Base-by-base conservation (phyloP, 768 basidiomycete genomes). In the Phanerodontia chrysosporium region DNA sequence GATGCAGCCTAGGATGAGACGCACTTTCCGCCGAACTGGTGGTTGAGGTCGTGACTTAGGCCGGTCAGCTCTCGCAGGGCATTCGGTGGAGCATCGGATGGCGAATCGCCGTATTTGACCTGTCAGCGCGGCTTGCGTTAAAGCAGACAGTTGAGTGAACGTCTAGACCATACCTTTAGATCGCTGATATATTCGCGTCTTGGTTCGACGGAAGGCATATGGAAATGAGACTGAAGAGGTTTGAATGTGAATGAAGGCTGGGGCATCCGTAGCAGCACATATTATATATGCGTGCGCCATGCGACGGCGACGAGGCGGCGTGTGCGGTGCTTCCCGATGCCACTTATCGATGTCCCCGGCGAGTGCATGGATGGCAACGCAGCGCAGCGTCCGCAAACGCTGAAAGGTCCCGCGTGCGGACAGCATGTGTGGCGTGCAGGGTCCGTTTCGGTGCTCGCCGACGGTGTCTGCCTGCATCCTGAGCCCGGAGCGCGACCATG, bases 91-190 rank as follows among this genome's bases (percentile, higher is more conserved):
- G 39, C 51, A 1, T 59, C 49, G 18, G 25, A 5, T 7, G 39
- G 22, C 1, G 35, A 52, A 24, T 59, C 58, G 36, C 58, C 51
- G 24, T 59, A 59, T 44, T 45, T 51, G n/a, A 59, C 58, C 58
- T 59, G 51, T 22, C 8, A 42, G 3, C 1, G 27, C 13, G 42
- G 14, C 39, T 12, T 6, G 22, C 24, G 5, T 27, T 5, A 13
- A 28, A 7, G 28, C 28, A n/a, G 21, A 16, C 24, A 28, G 14
- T 21, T 21, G 27, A 14, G 9, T 29, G n/a, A 9, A 10, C 5
- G 29, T 9, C 6, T 12, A 1, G 7, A 22, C 4, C 25, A 22
- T n/a, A 59, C 58, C 57, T 58, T 51, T 8, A 58, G 27, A 36
- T 51, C 57, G 32, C 28, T 36, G 4, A 58, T 25, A 28, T 58